Evolutionary conservation across 2,329 filamentous ascomycete genomes (phyloP), one percentile per base, ranked within the genome.

Genomic region (Fusarium coffeatum): DNA sequence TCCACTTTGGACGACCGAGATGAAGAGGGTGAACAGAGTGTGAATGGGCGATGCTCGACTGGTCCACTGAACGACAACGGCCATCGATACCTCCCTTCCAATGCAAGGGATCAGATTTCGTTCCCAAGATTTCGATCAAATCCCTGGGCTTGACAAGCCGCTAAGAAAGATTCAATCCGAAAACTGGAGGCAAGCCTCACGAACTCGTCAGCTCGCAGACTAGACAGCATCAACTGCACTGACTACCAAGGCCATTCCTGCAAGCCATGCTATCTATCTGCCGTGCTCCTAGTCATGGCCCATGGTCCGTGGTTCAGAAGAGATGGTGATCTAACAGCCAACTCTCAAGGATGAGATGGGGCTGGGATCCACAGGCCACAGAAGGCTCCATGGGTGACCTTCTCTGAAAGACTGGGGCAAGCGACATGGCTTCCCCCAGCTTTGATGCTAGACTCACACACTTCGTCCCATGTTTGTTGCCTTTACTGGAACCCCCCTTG

Each of bases 1-100:
- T 50, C 73, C 71, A 69, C 71, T 73, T 66, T 71, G 20, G 63
- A 70, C 64, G 62, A 68, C 69, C 65, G 73, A 75, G 69, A 75
- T 74, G 69, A 74, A 68, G 57, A 70, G 60, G 59, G 50, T 53
- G 59, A 59, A 72, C 46, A 60, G 59, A 64, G 60, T 55, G 46
- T 53, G 62, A 60, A 72, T 48, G 65, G 57, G 57, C 66, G 59
- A 50, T 64, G 63, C 61, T 70, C 69, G 55, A 68, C 40, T 70
- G 69, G 64, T 63, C 72, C 69, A 72, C 73, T 61, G 20, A 57
- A 64, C 37, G 41, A 41, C 55, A 62, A 28, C 55, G 27, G 28
- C 55, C 62, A 70, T 42, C 47, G 55, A 47, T 49, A 57, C 53
- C 55, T 66, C 65, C 34, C 50, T 53, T 27, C 34, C 40, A 41